Evolutionary conservation across 306 rosid genomes (phyloP).

Genomic region (Oxytropis ochrocephala): DNA sequence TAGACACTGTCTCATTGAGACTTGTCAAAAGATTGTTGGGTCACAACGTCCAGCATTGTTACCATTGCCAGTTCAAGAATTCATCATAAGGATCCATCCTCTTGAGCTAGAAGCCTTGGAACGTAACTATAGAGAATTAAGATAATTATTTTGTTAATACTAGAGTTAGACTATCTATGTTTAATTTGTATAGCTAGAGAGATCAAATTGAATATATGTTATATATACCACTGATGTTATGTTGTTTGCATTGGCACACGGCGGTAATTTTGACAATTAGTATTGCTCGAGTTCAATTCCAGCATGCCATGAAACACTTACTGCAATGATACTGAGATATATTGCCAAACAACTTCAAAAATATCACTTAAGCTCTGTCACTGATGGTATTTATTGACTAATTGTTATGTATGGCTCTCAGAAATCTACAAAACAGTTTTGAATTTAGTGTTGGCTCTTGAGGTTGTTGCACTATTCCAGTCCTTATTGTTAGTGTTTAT

Average conservation of each 20-base stretch:
- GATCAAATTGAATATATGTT: too few species aligned
- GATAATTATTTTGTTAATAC: too few species aligned
- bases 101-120: conserved; percentile 50
- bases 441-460: background rate
- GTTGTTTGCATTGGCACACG: too few species aligned
- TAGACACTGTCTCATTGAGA: conserved; percentile 61
- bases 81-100: conserved; percentile 37
- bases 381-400: background rate
- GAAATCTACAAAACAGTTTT: background rate
- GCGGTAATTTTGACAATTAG: too few species aligned
- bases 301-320: too few species aligned
- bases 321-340: too few species aligned
- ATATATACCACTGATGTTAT: too few species aligned
- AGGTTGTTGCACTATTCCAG: background rate
- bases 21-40: conserved; percentile 59
- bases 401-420: background rate
- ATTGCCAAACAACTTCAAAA: too few species aligned
- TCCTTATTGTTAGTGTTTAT: background rate
- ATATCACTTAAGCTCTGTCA: too few species aligned
- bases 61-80: conserved; percentile 29
- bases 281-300: too few species aligned
- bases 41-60: conserved; percentile 17
- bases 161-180: too few species aligned
- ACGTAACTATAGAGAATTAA: conserved; percentile 16
- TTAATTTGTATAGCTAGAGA: too few species aligned